Evolutionary conservation across 2,329 filamentous ascomycete genomes (phyloP), one percentile per base, ranked within the genome.

Genomic region (Penicillium janthinellum): DNA sequence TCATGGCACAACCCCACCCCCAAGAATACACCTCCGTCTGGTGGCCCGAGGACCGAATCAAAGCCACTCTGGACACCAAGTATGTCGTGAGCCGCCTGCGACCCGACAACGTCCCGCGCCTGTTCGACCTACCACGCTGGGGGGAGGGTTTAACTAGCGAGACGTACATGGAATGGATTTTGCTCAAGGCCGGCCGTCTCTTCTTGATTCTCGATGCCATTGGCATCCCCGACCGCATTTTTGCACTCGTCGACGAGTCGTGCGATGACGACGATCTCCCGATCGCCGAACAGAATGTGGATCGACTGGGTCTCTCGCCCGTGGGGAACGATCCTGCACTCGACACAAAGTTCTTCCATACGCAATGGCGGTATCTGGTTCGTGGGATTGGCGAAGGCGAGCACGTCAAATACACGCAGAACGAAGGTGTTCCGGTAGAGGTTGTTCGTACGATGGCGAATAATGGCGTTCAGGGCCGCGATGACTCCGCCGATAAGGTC

Each of bases 201-300:
- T 88, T 87, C 64, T 77, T 88, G 35, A 84, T 86, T 20, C 77
- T 88, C 28, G 78, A 80, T 49, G 82, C 86, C 57, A 81, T 86
- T 57, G 84, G 84, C 10, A 81, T 86, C n/a, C 82, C 85, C n/a
- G 84, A 86, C 63, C 83, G 84, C 60, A 87, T 88, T 47, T 88
- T 88, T 64, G 79, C 82, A 2, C 78, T 86, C 15, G 83, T 88
- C 41, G 85, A 88, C 65, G 81, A 83, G 58, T 85, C 83, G 3
- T 85, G 84, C 75, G 84, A 87, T 62, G 86, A 88, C 62, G 81
- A 84, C 48, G 86, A 88, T 68, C 73, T 88, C 17, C 86, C 86
- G 1, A 76, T 88, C 45, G 75, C 82, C 6, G 77, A 82, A 52
- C 80, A 85, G 47, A 82, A 82, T 37, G 79, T 87, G n/a, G 76